Base-by-base conservation (phyloP, 441 rosid genomes). In the Gossypium gossypioides region DNA sequence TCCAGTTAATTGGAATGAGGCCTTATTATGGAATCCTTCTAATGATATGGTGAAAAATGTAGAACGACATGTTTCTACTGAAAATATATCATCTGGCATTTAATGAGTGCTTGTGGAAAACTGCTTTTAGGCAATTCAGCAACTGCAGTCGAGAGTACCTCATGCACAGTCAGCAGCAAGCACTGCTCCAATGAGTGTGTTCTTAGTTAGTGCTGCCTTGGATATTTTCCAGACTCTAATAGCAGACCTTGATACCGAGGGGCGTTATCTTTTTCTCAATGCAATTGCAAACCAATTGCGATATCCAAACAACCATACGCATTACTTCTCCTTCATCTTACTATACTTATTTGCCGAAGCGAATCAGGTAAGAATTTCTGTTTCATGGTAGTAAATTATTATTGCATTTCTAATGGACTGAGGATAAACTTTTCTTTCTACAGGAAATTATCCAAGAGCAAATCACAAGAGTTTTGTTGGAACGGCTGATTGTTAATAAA, bases 391-490 rank as follows among this genome's bases (percentile, higher is more conserved):
- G 22, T 72, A 6, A 10, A 8, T 12, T 24, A 61, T 50, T 2
- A 16, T 24, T 21, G 46, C 46, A 3, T 73, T 37, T 63, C 3
- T 37, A 12, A 22, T 65, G 52, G 54, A 37, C 15, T 13, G 37
- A n/a, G 25, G 24, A 34, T 64, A 7, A 29, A 34, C 21, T 42
- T 57, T 58, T 61, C 34, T 13, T 15, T 59, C 22, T 50, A 61
- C 87, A 93, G 98, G 99, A 93, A 84, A 87, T 96, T 34, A 85
- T 93, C 67, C 98, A 93, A 84, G 99, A 96, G 90, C 99, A 96
- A 80, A 96, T 96, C 60, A 93, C 99, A 4, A 82, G 99, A 77
- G 98, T 96, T 9, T 68, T 96, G 75, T 84, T 96, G 79, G 99
- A 96, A 83, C 96, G 99, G 50, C 89, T 96, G 5, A 90, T 93